Base-by-base conservation (phyloP, 495 filamentous ascomycete genomes). In the Lophiotrema nucula region DNA sequence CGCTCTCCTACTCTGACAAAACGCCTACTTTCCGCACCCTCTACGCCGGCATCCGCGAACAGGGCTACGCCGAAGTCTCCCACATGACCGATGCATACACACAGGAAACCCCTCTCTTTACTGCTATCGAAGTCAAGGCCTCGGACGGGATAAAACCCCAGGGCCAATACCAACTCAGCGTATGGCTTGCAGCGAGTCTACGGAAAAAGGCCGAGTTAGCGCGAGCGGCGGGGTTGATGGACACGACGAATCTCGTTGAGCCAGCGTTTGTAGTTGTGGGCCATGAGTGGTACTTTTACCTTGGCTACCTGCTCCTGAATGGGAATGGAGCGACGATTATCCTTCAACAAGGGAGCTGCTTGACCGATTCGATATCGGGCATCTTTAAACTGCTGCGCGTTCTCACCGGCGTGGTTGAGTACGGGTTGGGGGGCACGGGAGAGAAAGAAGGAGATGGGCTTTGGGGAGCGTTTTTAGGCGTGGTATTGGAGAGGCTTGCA, bases 1-100 rank as follows among this genome's bases (percentile, higher is more conserved):
- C 52, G 2, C 26, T 56, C 42, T 56, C 24, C 25, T 56, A 46
- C 52, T 38, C 39, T 4, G 4, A 37, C 41, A 23, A 47, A 13
- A 18, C 10, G 11, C 11, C 23, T 13, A 10, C 45, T 27, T 22
- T 47, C 18, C 4, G 4, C 5, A 5, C 13, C 11, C 23, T 47
- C 5, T 47, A 47, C 45, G 45, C 13, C 5, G 4, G 45, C 4
- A 13, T 47, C 18, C 23, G 22, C 45, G 10, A 47, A 10, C 45
- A 24, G 21, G 45, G 18, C 5, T 8, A 27, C 27, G 12, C 22
- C 6, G 5, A 10, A 4, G 23, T 47, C 25, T 24, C 18, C 45
- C 45, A 47, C 11, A 47, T 23, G 19, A 47, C 23, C 18, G 45
- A 47, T 23, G 45, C 45, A 10, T 24, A 8, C 45, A 43, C 39